phyloP scores from a whole-genome alignment of 371 early-diverging fungal genomes.

The Mortierella sp. region DNA sequence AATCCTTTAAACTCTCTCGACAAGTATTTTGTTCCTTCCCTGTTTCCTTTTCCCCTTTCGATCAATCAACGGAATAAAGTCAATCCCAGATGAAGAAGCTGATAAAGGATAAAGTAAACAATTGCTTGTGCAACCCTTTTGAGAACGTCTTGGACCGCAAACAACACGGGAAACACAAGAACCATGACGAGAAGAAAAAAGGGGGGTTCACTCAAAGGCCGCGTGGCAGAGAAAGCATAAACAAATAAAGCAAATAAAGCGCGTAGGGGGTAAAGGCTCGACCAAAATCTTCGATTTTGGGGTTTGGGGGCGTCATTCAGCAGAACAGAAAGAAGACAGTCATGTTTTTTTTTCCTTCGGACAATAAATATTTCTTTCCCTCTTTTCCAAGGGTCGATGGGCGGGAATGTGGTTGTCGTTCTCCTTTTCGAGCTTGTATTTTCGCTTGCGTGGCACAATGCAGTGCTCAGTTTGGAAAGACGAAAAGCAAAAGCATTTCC shows the following conservation, averaged over 20 bases:
- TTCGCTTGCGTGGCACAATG: background rate
- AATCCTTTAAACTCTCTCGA: no score
- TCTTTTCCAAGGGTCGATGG: background rate
- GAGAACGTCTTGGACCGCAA: no score
- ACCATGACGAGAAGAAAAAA: background rate
- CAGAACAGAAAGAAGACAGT: background rate
- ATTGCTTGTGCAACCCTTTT: no score
- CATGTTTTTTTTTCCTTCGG: background rate
- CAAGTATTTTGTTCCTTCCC: no score
- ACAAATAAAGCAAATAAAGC: background rate
- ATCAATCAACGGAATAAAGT: no score
- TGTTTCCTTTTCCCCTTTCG: no score
- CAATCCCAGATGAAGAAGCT: no score
- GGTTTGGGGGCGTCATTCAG: slow-evolving; percentile 1
- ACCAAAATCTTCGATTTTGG: background rate
- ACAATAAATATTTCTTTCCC: background rate
- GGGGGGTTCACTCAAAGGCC: background rate
- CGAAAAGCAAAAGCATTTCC: background rate
- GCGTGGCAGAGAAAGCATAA: background rate
- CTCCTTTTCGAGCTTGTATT: no score
- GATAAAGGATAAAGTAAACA: no score
- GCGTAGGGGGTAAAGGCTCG: background rate
- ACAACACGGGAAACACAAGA: background rate
- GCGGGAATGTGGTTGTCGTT: background rate
- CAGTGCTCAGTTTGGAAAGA: background rate